Base-by-base conservation (phyloP, 1,139 yeast genomes). In the Wickerhamomyces sp. region DNA sequence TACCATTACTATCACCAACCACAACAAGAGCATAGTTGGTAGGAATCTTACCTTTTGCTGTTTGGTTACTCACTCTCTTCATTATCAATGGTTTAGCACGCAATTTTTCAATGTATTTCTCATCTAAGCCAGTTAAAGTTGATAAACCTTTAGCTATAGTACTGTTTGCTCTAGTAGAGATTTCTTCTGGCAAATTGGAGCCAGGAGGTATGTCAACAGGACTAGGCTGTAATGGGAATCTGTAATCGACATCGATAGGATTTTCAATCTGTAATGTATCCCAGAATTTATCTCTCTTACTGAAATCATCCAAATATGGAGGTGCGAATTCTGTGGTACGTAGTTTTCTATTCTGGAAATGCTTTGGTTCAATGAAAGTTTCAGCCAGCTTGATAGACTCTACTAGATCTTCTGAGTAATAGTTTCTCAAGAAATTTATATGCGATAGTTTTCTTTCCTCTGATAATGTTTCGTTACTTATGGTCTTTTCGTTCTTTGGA, bases 1-100 rank as follows among this genome's bases (percentile, higher is more conserved):
- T 86, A 47, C 99, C 99, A 49, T 85, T 83, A 44, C 81, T 76
- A 63, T 94, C 96, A 35, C 99, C 99, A 8, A 85, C 96, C 31
- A 90, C 87, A 9, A 90, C 94, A 55, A 92, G 65, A 1, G 90
- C 85, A 61, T 87, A 92, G 61, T 81, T 84, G 35, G 89, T 80
- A 36, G 84, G 80, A 50, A 88, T 87, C 61, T 90, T 92, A 60
- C 98, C 98, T 70, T 89, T 87, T 36, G 90, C 79, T 2, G 97
- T 92, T 72, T 89, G 95, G 60, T 90, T 88, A 41, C 90, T 83
- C 24, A 92, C 97, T 44, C 88, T 72, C 65, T 88, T 89, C 69
- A 80, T 69, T 35, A 83, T 72, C 47, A 84, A 63, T 3, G 87
- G 84, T 56, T 85, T 80, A 46, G 78, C 78, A 40, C 75, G 74